phyloP scores from a whole-genome alignment of 352 stramenopile species.

The Phytophthora sp. region DNA sequence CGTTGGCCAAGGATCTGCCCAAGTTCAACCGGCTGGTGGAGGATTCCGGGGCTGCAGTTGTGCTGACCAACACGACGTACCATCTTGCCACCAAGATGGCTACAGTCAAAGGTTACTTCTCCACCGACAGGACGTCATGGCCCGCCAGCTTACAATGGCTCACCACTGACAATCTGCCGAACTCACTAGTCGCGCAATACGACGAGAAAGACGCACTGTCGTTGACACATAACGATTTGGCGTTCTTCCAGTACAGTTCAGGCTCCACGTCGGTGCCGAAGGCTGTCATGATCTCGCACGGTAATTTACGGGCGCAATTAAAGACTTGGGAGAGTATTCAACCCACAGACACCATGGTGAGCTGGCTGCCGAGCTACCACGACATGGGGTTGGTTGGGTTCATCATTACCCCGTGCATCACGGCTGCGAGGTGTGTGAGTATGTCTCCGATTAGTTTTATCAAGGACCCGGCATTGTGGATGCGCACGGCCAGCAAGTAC shows the following conservation, averaged over 20 bases:
- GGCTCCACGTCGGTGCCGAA: conserved; percentile 83
- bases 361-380: conserved; percentile 84
- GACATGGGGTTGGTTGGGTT: conserved; percentile 89
- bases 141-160: conserved; percentile 74
- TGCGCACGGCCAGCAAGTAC: conserved; percentile 77
- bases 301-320: conserved; percentile 73
- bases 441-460: conserved; percentile 90
- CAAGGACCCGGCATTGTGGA: conserved; percentile 85
- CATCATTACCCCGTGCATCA: conserved; percentile 72
- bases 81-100: conserved; percentile 82
- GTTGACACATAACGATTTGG: conserved; percentile 60
- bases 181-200: conserved; percentile 60
- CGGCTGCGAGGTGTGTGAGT: conserved; percentile 64
- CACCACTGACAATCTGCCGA: conserved; percentile 65
- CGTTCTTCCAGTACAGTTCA: conserved; percentile 88
- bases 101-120: conserved; percentile 82
- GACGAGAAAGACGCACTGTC: conserved; percentile 48
- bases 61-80: conserved; percentile 82
- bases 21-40: conserved; percentile 83
- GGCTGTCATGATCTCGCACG: conserved; percentile 86
- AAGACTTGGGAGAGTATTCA: conserved; percentile 80
- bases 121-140: conserved; percentile 60
- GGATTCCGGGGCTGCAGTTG: conserved; percentile 65
- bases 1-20: conserved; percentile 74
- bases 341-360: conserved; percentile 69